Evolutionary conservation across 371 early-diverging fungal genomes (phyloP), one percentile per base, ranked within the genome.

Genomic region (Capillidium heterosporum): DNA sequence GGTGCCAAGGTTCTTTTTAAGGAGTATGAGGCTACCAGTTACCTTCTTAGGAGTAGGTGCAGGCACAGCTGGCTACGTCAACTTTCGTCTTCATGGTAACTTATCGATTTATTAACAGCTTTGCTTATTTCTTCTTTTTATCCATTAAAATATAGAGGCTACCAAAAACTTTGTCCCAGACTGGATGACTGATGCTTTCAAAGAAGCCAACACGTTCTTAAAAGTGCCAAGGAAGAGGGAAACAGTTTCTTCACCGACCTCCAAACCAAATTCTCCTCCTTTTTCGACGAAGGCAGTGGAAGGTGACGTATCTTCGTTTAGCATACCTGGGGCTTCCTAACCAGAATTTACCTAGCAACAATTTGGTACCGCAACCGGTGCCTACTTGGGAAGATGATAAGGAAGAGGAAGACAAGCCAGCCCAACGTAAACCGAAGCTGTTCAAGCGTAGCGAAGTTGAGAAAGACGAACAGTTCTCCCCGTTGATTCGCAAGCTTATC

Each of bases 401-500:
- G 4, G 42, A 57, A 1, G 53, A 57, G 17, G 29, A 26, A 13
- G 32, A 32, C 4, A 59, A 60, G 11, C 61, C 64, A 1, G 15
- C 43, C 2, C 57, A 63, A 8, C 62, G 61, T 15, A 64, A 61
- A n/a, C 66, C 69, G 35, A 61, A 64, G 8, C 15, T 29, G 21
- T 17, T 21, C 3, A n/a, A 17, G n/a, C 26, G 31, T 15, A 27
- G 19, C 39, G 49, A 27, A n/a, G 32, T 8, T 13, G 26, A 41
- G 10, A 47, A 26, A 4, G 35, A 27, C n/a, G 49, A 59, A 24
- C 75, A 79, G 7, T 78, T 96, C 54, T 86, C 92, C 84, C 71
- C 82, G 62, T 65, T 96, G 60, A 96, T 93, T 2, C 86, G 84
- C 60, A 89, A 86, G 65, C 68, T 96, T 57, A 89, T 96, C 43